Evolutionary conservation across 441 rosid species (phyloP).

Genomic region (Syzygium malaccense): DNA sequence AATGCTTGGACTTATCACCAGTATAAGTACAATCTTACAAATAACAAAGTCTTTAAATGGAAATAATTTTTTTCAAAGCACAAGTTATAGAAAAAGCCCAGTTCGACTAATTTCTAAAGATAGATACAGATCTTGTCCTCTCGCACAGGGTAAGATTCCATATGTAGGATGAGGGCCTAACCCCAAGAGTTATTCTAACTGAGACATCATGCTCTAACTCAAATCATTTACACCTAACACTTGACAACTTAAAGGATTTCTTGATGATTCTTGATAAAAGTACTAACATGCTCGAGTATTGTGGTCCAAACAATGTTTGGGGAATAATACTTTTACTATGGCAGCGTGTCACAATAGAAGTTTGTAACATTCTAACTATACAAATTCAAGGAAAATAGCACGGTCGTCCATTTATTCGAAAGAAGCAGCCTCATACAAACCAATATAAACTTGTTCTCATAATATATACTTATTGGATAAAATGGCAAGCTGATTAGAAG

Average conservation of each 20-base stretch:
- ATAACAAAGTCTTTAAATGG: no score
- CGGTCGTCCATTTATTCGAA: fast-evolving
- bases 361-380: neutral
- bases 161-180: neutral
- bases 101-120: neutral
- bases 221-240: neutral
- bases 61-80: neutral
- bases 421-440: neutral
- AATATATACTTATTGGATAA: neutral
- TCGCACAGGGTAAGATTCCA: neutral
- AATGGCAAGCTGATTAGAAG: neutral
- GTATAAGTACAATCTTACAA: no score
- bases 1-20: no score
- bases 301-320: neutral
- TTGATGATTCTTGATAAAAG: neutral
- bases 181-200: neutral
- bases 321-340: neutral
- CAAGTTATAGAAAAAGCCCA: neutral
- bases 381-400: neutral
- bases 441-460: neutral
- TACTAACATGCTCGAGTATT: neutral
- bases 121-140: neutral
- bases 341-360: neutral
- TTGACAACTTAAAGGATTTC: neutral
- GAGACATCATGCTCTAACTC: neutral